A percentile compares a stretch with the other conserved stretches of the same genome.
phyloP scores from a whole-genome alignment of 805 yeast genomes.

The Teunomyces atbi region DNA sequence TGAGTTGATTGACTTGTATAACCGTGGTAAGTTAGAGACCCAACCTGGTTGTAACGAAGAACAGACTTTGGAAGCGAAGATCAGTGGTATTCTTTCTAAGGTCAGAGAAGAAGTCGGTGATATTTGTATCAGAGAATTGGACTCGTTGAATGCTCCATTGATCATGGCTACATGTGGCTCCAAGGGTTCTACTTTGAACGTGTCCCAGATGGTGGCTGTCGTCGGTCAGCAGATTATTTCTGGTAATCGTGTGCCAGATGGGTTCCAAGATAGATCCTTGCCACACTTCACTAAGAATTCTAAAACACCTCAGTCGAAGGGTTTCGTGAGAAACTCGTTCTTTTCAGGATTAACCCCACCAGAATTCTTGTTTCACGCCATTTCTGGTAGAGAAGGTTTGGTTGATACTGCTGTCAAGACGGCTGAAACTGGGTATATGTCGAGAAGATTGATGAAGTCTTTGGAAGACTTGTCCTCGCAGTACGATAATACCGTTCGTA shows the following conservation, averaged over 20 bases:
- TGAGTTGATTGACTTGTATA: slow-evolving; percentile 74
- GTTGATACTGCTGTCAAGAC: slow-evolving; percentile 99
- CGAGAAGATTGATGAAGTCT: slow-evolving; percentile 96
- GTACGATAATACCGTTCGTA: slow-evolving; percentile 92
- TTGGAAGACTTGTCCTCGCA: slow-evolving; percentile 92
- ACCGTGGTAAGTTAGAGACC: slow-evolving; percentile 87
- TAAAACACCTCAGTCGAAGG: slow-evolving; percentile 96
- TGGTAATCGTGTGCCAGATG: slow-evolving; percentile 99
- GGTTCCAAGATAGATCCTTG: slow-evolving; percentile 97
- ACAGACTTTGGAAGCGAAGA: slow-evolving; percentile 95
- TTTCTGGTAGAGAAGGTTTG: slow-evolving; percentile 98
- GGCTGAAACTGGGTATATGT: slow-evolving; percentile 98
- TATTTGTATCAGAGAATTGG: slow-evolving; percentile 90
- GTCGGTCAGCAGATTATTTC: slow-evolving; percentile 99
- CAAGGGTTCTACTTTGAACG: slow-evolving; percentile 96
- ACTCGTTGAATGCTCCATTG: slow-evolving; percentile 87
- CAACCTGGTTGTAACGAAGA: slow-evolving; percentile 99
- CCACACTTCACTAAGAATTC: slow-evolving; percentile 97
- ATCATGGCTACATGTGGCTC: slow-evolving; percentile 99
- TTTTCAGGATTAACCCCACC: slow-evolving; percentile 94
- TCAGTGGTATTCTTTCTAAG: slow-evolving; percentile 92
- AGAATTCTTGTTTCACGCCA: slow-evolving; percentile 96
- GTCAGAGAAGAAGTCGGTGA: slow-evolving; percentile 99
- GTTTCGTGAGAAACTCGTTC: slow-evolving; percentile 95
- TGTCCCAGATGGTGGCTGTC: slow-evolving; percentile 99